phyloP scores from a whole-genome alignment of 2,329 filamentous ascomycete genomes.

The Neoscytalidium dimidiatum region DNA sequence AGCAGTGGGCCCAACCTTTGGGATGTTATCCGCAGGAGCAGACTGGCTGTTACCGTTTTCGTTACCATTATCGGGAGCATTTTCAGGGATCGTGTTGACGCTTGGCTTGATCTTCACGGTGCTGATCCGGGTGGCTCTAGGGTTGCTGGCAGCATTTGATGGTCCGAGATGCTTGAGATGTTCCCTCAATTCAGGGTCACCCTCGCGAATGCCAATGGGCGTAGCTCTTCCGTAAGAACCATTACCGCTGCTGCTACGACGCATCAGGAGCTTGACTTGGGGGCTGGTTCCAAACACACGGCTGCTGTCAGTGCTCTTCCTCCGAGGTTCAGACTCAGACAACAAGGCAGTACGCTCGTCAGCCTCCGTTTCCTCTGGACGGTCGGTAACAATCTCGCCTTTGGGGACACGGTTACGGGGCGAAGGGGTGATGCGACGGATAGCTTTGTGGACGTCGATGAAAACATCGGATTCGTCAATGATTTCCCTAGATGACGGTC shows the following conservation, averaged over 20 bases:
- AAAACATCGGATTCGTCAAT: conserved; percentile 99
- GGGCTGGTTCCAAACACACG: conserved; percentile 32
- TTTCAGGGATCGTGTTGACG: conserved; percentile 44
- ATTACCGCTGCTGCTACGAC: conserved; percentile 47
- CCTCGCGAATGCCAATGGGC: conserved; percentile 48
- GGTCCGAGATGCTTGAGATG: conserved; percentile 66
- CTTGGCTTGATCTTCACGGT: conserved; percentile 68
- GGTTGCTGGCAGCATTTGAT: conserved; percentile 62
- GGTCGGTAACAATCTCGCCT: conserved; percentile 53
- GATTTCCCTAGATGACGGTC: conserved; percentile 70
- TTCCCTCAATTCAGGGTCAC: conserved; percentile 58
- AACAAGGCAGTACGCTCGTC: conserved; percentile 23
- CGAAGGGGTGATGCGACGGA: conserved; percentile 82
- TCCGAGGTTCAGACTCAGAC: conserved; percentile 14
- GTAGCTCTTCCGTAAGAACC: conserved; percentile 28
- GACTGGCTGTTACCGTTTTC: background rate
- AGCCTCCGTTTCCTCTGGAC: conserved; percentile 27
- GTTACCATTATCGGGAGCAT: conserved; percentile 32
- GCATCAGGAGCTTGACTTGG: conserved; percentile 45
- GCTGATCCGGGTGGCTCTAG: conserved; percentile 62
- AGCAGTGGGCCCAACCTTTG: conserved; percentile 38
- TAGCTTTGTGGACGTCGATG: conserved; percentile 97
- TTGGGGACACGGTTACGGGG: conserved; percentile 73
- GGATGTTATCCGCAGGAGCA: conserved; percentile 36
- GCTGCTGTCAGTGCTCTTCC: conserved; percentile 16